Evolutionary conservation across 495 filamentous ascomycete species (phyloP).

Genomic region (Opeltia flavorubescens): DNA sequence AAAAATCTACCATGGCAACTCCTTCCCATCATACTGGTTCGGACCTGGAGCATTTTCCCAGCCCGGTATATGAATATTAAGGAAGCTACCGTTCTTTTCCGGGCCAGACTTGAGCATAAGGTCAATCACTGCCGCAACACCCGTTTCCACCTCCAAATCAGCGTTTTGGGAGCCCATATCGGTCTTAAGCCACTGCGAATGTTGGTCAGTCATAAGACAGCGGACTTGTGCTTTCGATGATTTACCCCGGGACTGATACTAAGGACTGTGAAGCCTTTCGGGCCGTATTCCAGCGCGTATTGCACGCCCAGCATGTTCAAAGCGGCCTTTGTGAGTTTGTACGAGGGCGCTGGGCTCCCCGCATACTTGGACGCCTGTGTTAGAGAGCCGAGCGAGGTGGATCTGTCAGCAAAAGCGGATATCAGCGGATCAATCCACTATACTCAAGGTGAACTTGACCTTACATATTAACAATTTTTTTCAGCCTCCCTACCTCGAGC

Average conservation of each 20-base stretch:
- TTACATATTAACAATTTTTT: conserved; percentile 31
- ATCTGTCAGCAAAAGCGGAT: conserved; percentile 8
- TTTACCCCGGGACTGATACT: conserved; percentile 27
- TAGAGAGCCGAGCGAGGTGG: conserved; percentile 24
- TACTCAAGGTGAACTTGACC: not conserved
- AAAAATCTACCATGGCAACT: conserved; percentile 27
- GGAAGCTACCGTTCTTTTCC: conserved; percentile 29
- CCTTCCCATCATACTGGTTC: conserved; percentile 26
- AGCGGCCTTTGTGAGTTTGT: conserved; percentile 30
- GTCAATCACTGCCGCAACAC: conserved; percentile 30
- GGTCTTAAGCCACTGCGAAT: conserved; percentile 33
- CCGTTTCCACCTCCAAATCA: conserved; percentile 29
- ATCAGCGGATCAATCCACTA: not conserved
- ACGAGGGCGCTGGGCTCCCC: conserved; percentile 18
- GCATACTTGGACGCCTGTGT: conserved; percentile 6
- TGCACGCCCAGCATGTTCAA: conserved; percentile 27
- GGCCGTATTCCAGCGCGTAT: conserved; percentile 18
- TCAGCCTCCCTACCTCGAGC: conserved; percentile 26
- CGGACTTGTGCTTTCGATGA: not conserved
- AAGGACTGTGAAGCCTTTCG: conserved; percentile 24
- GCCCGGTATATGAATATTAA: conserved; percentile 30
- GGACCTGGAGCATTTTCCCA: conserved; percentile 24
- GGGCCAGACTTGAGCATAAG: conserved; percentile 25
- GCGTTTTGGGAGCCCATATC: conserved; percentile 30
- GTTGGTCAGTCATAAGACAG: not conserved